Evolutionary conservation across 495 filamentous ascomycete genomes (phyloP).

Genomic region (Neurospora sp.): DNA sequence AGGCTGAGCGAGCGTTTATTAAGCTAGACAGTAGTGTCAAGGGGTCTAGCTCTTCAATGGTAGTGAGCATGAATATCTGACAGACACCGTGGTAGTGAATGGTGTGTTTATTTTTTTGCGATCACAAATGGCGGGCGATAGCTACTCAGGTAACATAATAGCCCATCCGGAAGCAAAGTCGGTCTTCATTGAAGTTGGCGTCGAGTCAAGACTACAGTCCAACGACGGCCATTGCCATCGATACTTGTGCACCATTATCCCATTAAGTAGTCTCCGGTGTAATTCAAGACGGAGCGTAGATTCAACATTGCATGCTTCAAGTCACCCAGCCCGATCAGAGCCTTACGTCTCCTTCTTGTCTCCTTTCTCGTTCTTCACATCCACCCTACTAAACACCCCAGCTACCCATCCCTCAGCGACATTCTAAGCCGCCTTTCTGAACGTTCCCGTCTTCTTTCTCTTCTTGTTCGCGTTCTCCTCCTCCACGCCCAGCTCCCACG

Average conservation of each 20-base stretch:
- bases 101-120: background rate
- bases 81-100: background rate
- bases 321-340: background rate
- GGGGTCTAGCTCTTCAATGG: background rate
- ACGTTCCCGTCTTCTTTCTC: slow-evolving; percentile 12
- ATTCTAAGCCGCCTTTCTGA: background rate
- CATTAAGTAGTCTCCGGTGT: background rate
- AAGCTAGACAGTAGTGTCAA: background rate
- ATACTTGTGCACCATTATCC: background rate
- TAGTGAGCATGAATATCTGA: background rate
- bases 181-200: background rate
- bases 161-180: background rate
- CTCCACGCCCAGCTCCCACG: slow-evolving; percentile 55
- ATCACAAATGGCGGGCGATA: too few species aligned
- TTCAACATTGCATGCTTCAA: background rate
- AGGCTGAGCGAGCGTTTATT: background rate
- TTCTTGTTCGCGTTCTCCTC: slow-evolving; percentile 30
- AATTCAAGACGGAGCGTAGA: background rate
- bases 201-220: background rate
- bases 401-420: background rate
- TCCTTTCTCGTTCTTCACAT: background rate
- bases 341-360: background rate
- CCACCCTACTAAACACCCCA: background rate
- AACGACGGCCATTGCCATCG: background rate
- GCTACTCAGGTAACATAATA: background rate